Base-by-base conservation (phyloP, 2,329 filamentous ascomycete genomes). In the Penicillium thymicola region DNA sequence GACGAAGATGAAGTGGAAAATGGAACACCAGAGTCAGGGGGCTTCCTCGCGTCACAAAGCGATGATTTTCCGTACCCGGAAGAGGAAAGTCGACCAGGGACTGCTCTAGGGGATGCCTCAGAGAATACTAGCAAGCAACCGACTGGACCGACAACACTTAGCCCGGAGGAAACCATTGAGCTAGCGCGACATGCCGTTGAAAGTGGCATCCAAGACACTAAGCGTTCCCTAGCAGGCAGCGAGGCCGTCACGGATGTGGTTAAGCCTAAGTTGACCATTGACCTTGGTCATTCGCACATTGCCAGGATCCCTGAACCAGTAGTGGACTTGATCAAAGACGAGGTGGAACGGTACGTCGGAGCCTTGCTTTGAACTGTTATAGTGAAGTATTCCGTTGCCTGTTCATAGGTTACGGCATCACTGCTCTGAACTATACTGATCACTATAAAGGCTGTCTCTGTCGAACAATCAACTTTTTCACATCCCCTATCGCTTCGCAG, bases 401-500 rank as follows among this genome's bases (percentile, higher is more conserved):
- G 13, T 32, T 36, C n/a, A 28, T 25, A 44, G 27, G 11, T 16
- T 30, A 36, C 18, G 27, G 47, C 3, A 40, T n/a, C 40, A n/a
- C 21, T 23, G 25, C 10, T 38, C 27, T 42, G 36, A 13, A 41
- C 42, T 30, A 38, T 45, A 56, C 63, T 67, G 53, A 70, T 54
- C 13, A 27, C 21, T 34, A 16, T 54, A 16, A 54, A 80, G 80
- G 55, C 69, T 82, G 36, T 79, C 79, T 28, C 66, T 82, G 38
- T 79, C 79, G 8, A 78, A 81, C 57, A 82, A 82, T 53, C 74
- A 79, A 45, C 73, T 82, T n/a, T 74, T 76, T 52, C 73, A 77
- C 54, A 78, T 81, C 37, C 77, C 78, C 2, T 74, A 74, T 56
- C 76, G 77, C 11, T 80, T 81, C 47, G 73, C 75, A 11, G 76